Conservation (phyloP, 2,329 filamentous ascomycete genomes). For the Gremmenia infestans region DNA sequence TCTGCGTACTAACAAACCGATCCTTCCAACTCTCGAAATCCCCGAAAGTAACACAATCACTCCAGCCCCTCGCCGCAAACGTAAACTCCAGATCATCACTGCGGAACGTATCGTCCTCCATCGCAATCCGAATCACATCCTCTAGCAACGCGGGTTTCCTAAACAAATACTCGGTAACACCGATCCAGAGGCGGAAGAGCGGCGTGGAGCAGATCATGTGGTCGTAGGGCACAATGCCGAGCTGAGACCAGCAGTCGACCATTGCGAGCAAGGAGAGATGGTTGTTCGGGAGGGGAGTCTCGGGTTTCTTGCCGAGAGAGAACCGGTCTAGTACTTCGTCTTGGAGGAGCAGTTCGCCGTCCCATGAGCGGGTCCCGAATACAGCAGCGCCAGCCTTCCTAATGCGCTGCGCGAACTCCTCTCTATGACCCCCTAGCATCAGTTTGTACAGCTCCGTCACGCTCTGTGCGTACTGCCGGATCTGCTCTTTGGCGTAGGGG, state of each 20-base stretch:
- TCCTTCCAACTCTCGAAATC: constrained; percentile 92
- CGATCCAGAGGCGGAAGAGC: constrained; percentile 92
- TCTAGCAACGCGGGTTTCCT: constrained; percentile 75
- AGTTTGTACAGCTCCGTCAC: constrained; percentile 95
- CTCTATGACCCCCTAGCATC: constrained; percentile 80
- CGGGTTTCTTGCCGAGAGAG: constrained; percentile 64
- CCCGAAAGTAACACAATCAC: constrained; percentile 83
- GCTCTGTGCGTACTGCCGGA: constrained; percentile 85
- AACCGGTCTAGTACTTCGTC: constrained; percentile 86
- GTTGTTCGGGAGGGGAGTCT: constrained; percentile 71
- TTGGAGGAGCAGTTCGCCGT: constrained; percentile 61
- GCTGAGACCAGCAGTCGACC: constrained; percentile 96
- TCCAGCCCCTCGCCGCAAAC: constrained; percentile 94
- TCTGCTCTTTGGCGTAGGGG: constrained; percentile 85
- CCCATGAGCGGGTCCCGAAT: constrained; percentile 52
- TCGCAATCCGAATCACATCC: constrained; percentile 77
- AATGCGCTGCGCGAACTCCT: constrained; percentile 70
- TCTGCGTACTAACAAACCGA: constrained; percentile 84
- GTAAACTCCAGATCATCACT: constrained; percentile 96
- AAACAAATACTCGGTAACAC: constrained; percentile 96
- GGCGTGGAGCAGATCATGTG: constrained; percentile 99
- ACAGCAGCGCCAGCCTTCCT: constrained; percentile 74
- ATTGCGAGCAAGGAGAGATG: constrained; percentile 91
- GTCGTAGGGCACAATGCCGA: constrained; percentile 93
- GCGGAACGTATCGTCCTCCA: constrained; percentile 88